Base-by-base conservation (phyloP, 129 eudicot genomes). In the Artemisia argyi region DNA sequence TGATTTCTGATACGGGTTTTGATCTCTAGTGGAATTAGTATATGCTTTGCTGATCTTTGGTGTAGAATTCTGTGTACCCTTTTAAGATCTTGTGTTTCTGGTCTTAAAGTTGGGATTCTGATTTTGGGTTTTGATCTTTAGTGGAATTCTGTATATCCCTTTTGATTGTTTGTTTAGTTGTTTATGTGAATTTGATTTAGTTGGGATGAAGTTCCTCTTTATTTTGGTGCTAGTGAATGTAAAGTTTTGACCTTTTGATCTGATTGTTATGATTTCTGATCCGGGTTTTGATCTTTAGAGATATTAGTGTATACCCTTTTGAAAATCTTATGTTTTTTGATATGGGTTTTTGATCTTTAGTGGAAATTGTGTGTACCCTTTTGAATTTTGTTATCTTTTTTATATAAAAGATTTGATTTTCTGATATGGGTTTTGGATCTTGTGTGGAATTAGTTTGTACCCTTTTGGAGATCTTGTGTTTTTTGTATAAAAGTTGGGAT, bases 271-370 rank as follows among this genome's bases (percentile, higher is more conserved):
- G 53, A 49, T 49, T 49, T 49, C 52, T 39, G 10, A 16, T 59
- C 13, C 16, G 56, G 52, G 59, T 49, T 17, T 73, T 48, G 7
- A 20, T 73, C 56, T 58, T 52, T n/a, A n/a, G n/a, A n/a, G n/a
- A n/a, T n/a, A n/a, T 64, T 65, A 49, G 26, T 47, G 61, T 17
- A 26, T 78, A 13, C 83, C 74, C 59, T 24, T 60, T 79, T 39
- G 0, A 6, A 1, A 10, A 39, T 39, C 9, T 39, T 39, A 6
- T 39, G 9, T 35, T 5, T 35, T 32, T 35, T 35, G 4, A 32
- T 32, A 32, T 32, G 42, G 6, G 7, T 32, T 32, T 0, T 32
- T 32, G 42, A 35, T 35, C 9, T 35, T 35, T 35, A 35, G 44
- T 7, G 44, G 8, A 35, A 35, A 35, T 35, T 35, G 44, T 35